Conservation (phyloP, 2,329 filamentous ascomycete species). For the Colletotrichum caudatum region DNA sequence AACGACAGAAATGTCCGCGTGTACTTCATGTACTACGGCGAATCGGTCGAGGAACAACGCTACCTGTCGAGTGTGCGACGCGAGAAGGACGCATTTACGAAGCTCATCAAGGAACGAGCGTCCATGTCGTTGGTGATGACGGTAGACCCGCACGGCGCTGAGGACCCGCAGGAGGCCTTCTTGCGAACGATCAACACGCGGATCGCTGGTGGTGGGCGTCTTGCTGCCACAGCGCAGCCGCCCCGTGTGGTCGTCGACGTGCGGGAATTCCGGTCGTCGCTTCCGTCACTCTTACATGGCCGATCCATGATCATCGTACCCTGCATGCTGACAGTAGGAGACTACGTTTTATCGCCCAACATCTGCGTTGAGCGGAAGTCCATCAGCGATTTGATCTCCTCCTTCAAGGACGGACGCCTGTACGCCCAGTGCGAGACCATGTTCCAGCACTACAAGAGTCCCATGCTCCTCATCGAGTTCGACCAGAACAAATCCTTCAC, state of each 20-base stretch:
- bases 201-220: slow-evolving; percentile 90
- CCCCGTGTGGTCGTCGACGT: slow-evolving; percentile 95
- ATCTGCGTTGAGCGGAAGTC: slow-evolving; percentile 97
- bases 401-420: slow-evolving; percentile 90
- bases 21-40: slow-evolving; percentile 97
- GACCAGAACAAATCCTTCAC: slow-evolving; percentile 98
- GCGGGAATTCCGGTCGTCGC: slow-evolving; percentile 92
- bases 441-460: slow-evolving; percentile 90
- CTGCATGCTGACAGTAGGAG: slow-evolving; percentile 95
- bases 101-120: slow-evolving; percentile 92
- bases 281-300: slow-evolving; percentile 91
- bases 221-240: slow-evolving; percentile 85
- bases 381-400: slow-evolving; percentile 89
- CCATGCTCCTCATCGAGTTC: slow-evolving; percentile 96
- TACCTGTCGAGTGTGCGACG: slow-evolving; percentile 91
- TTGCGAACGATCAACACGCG: slow-evolving; percentile 95
- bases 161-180: slow-evolving; percentile 91
- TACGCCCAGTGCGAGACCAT: slow-evolving; percentile 95
- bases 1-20: slow-evolving; percentile 88
- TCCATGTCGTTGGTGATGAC: slow-evolving; percentile 92
- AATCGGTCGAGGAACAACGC: slow-evolving; percentile 94
- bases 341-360: slow-evolving; percentile 91
- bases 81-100: slow-evolving; percentile 96
- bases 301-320: slow-evolving; percentile 90
- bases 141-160: slow-evolving; percentile 73